These are phyloP conservation scores for Beta corolliflora DNA, from an alignment of 179 eudicot genomes.

Conservation along the genomic window DNA sequence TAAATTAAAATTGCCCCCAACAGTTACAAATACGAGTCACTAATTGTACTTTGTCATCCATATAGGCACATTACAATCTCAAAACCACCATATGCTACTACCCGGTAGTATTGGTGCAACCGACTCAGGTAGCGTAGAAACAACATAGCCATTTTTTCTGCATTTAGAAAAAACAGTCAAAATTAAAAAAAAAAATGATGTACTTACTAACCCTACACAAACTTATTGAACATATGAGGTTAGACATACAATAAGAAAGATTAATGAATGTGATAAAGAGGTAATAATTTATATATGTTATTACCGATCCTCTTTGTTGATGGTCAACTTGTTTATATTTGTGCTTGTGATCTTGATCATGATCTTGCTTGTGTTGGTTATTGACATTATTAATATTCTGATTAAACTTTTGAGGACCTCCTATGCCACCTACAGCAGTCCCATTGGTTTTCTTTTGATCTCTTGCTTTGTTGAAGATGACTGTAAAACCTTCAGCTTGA, in stretches of 20 bases:
- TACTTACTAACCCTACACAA: neutral
- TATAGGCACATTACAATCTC: neutral
- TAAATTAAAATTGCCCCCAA: neutral
- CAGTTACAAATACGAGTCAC: neutral
- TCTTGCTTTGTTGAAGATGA: conserved; percentile 42
- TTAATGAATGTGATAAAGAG: neutral
- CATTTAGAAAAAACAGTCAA: neutral
- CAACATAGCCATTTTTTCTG: conserved; percentile 44
- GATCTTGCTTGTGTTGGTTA: conserved; percentile 10
- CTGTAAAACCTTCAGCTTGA: conserved; percentile 40
- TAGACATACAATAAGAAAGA: no score
- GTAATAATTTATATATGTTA: neutral
- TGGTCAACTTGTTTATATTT: neutral
- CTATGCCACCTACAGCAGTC: conserved; percentile 24
- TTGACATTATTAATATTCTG: conserved; percentile 12
- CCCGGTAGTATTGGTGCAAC: neutral
- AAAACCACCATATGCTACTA: conserved; percentile 3
- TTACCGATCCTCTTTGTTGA: conserved; percentile 19
- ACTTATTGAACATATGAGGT: neutral
- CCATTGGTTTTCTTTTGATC: conserved; percentile 45
- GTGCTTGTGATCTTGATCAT: neutral
- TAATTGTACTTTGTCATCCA: neutral
- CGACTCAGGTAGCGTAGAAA: conserved; percentile 15
- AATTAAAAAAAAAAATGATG: neutral
- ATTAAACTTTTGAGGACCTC: conserved; percentile 11